Conservation (phyloP, 2,329 filamentous ascomycete species). For the Furcasterigmium furcatum region DNA sequence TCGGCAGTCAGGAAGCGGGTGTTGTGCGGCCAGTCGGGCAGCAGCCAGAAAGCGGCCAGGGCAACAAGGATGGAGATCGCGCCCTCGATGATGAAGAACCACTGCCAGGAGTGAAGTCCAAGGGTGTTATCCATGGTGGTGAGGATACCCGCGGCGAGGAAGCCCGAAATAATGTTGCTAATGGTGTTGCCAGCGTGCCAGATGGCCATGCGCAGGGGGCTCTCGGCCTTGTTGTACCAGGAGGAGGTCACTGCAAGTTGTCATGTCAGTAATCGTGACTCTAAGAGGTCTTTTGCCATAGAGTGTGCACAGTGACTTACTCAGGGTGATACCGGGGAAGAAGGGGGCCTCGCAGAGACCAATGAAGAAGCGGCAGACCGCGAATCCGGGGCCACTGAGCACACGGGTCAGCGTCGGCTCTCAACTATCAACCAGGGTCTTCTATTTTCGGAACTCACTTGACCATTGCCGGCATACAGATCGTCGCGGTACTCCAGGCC, state of each 20-base stretch:
- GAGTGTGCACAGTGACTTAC: too few relatives aligned
- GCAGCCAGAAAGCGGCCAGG: conserved; percentile 25
- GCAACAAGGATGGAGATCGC: conserved; percentile 28
- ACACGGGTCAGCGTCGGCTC: not conserved
- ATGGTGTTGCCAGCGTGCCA: conserved; percentile 42
- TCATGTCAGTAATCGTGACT: not conserved
- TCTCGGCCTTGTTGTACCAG: conserved; percentile 41
- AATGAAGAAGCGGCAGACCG: conserved; percentile 19
- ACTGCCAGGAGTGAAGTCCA: conserved; percentile 37
- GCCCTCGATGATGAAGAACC: conserved; percentile 42
- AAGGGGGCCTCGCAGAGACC: conserved; percentile 30
- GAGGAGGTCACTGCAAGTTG: conserved; percentile 30
- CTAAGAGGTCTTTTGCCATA: too few relatives aligned
- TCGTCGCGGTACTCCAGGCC: conserved; percentile 34
- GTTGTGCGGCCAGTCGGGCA: conserved; percentile 34
- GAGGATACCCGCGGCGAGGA: conserved; percentile 40
- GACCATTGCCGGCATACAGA: conserved; percentile 36
- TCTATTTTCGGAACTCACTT: conserved; percentile 11
- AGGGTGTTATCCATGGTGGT: conserved; percentile 35
- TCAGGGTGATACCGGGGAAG: conserved; percentile 43
- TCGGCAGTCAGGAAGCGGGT: conserved; percentile 33
- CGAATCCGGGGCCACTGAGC: conserved; percentile 16
- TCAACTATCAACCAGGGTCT: not conserved
- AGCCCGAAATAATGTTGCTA: conserved; percentile 39
- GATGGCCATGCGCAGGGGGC: conserved; percentile 36